Base-by-base conservation (phyloP, 2,329 filamentous ascomycete genomes). In the Fusarium clavum region DNA sequence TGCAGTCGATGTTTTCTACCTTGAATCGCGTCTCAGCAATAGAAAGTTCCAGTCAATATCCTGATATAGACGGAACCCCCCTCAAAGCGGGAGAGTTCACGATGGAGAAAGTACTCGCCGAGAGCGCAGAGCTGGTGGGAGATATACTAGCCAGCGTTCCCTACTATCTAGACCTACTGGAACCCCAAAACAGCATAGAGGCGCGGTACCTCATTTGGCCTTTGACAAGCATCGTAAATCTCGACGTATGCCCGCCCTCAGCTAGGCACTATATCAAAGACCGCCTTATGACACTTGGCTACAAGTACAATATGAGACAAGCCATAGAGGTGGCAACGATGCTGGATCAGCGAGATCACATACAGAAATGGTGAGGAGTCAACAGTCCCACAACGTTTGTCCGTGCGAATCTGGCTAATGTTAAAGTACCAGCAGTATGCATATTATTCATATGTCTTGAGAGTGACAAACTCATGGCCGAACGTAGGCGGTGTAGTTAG, bases 131-230 rank as follows among this genome's bases (percentile, higher is more conserved):
- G 6, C 38, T 53, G 6, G 8, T 58, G 22, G 29, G 4, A 22
- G 56, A 54, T 6, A 44, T 27, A 14, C 47, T 58, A 27, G 56
- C 47, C 29, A 53, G 47, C 18, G 47, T 58, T 4, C 38, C 56
- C 10, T 58, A 38, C 38, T 54, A n/a, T 8, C 14, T 58, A 3
- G 47, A 54, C 20, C 47, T 45, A 14, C 56, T 54, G 38, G 56
- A 58, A 5, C 18, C 46, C 0, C 34, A 25, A 25, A 13, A 43
- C 10, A 58, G 56, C 14, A 32, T 18, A 32, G 56, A 58, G 8
- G 56, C 38, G 1, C 56, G 47, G 11, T 58, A 58, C 2, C 47
- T 58, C 6, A 45, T 58, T 3, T 58, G 56, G 56, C 56, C 56
- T 1, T 13, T 58, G 3, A 58, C 47, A 10, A 53, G 13, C 20